Evolutionary conservation across 257 asterid genomes (phyloP).

Genomic region (Marsdenia floribunda): DNA sequence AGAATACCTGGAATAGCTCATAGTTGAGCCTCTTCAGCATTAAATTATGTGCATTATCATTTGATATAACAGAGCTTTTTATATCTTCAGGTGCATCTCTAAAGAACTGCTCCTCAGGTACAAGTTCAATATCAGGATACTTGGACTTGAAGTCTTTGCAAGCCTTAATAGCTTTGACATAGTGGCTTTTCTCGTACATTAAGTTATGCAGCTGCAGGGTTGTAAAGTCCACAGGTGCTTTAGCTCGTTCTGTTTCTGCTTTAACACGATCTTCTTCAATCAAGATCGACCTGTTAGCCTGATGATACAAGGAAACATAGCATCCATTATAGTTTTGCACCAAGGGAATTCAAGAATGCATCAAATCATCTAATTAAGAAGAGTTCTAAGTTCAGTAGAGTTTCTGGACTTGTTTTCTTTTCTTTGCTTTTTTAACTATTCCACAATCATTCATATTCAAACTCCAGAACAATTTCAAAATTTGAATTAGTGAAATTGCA

Average conservation of each 20-base stretch:
- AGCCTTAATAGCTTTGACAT: slow-evolving; percentile 89
- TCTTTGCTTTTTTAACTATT: no score
- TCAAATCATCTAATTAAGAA: neutral
- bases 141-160: slow-evolving; percentile 96
- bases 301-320: slow-evolving; percentile 19
- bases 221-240: slow-evolving; percentile 80
- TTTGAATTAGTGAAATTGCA: neutral
- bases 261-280: slow-evolving; percentile 88
- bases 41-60: slow-evolving; percentile 67
- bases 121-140: slow-evolving; percentile 81
- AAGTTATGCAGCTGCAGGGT: slow-evolving; percentile 93
- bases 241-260: slow-evolving; percentile 85
- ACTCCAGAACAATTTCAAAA: neutral
- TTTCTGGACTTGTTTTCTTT: neutral
- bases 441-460: neutral
- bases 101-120: slow-evolving; percentile 82
- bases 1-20: slow-evolving; percentile 79
- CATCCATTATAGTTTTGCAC: neutral
- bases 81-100: slow-evolving; percentile 79
- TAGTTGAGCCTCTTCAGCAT: slow-evolving; percentile 90
- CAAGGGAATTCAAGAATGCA: neutral
- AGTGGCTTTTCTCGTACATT: slow-evolving; percentile 96
- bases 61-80: slow-evolving; percentile 54
- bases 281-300: slow-evolving; percentile 96
- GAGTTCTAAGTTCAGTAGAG: neutral